A percentile compares a stretch with the other conserved stretches of the same genome.
Evolutionary conservation across 768 basidiomycete species (phyloP).

Genomic region (Auricularia sp.): DNA sequence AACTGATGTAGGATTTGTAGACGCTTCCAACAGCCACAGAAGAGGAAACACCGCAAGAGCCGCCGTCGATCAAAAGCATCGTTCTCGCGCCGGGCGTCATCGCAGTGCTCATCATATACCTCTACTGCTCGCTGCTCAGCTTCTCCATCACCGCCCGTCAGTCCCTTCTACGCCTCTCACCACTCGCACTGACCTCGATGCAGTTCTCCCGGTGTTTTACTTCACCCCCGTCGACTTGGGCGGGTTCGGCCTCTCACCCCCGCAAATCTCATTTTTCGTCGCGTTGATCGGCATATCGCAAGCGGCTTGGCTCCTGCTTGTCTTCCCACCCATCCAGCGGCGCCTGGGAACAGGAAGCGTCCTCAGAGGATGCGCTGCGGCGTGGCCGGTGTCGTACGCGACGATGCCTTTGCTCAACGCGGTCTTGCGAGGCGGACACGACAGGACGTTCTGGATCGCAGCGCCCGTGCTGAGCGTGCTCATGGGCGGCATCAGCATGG

Average conservation of each 20-base stretch:
- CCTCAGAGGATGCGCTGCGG: not conserved
- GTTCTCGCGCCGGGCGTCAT: not conserved
- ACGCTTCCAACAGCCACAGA: not conserved
- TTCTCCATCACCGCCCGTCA: not conserved
- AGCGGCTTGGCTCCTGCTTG: not conserved
- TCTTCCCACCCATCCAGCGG: constrained; percentile 3
- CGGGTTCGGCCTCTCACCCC: constrained; percentile 3
- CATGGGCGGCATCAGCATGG: not conserved
- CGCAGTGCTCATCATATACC: not conserved
- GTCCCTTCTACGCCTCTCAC: not conserved
- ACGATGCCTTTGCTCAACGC: not conserved
- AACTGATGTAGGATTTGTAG: not conserved
- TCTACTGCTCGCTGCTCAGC: not conserved
- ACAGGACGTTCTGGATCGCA: not conserved
- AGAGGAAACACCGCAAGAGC: not conserved
- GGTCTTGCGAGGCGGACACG: not conserved
- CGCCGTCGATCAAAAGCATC: not conserved
- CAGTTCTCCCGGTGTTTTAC: constrained; percentile 4
- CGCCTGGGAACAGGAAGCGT: constrained; percentile 2
- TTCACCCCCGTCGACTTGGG: constrained; percentile 8
- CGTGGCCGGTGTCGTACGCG: not conserved
- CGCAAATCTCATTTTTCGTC: constrained; percentile 2
- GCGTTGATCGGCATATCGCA: not conserved
- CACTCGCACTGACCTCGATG: not conserved
- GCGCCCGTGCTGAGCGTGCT: not conserved